Evolutionary conservation across 768 basidiomycete genomes (phyloP).

Genomic region (Hypholoma sublateritium): DNA sequence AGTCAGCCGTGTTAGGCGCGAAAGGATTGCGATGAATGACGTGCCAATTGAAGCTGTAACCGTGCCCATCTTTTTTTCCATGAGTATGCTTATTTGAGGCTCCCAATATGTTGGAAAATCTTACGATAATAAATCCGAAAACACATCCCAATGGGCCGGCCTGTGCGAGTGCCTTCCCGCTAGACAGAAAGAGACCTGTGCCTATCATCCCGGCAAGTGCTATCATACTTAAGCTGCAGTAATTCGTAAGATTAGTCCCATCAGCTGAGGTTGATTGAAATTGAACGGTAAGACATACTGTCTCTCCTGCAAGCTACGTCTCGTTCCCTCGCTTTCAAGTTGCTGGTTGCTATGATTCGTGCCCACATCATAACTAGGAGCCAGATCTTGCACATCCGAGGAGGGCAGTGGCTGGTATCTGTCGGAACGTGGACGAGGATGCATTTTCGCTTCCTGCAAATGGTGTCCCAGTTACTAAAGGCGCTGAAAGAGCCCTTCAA

Average conservation of each 20-base stretch:
- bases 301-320: constrained; percentile 26
- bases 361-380: too few relatives aligned
- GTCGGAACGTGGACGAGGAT: constrained; percentile 1
- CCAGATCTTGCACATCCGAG: too few relatives aligned
- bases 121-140: constrained; percentile 44
- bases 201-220: constrained; percentile 41
- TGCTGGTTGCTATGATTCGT: background rate
- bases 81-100: background rate
- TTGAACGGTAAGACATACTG: constrained; percentile 22
- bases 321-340: constrained; percentile 13
- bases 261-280: background rate
- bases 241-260: background rate
- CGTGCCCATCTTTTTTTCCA: constrained; percentile 27
- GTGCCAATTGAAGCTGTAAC: constrained; percentile 30
- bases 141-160: constrained; percentile 56
- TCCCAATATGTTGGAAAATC: constrained; percentile 3
- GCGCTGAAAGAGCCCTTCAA: too few relatives aligned
- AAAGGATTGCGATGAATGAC: background rate
- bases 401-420: constrained; percentile 15
- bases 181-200: constrained; percentile 57
- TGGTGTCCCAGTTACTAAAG: background rate
- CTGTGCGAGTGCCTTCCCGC: constrained; percentile 45
- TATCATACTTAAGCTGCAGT: constrained; percentile 28
- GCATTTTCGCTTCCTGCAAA: background rate
- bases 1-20: background rate